These are phyloP conservation scores for Citrus sp. DNA, from an alignment of 345 rosid species.

Conservation along the genomic window DNA sequence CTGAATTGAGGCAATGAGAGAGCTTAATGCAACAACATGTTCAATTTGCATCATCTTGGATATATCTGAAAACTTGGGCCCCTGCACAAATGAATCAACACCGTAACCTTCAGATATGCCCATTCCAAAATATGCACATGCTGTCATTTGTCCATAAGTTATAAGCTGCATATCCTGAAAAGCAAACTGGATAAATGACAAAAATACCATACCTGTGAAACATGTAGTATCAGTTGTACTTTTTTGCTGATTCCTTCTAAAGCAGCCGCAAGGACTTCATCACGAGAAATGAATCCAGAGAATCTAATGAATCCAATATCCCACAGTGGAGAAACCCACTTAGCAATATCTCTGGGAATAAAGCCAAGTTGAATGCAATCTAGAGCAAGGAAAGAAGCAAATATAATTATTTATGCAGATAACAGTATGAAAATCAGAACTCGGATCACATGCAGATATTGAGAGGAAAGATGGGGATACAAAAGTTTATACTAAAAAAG, in stretches of 20 bases:
- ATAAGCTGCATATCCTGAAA: conserved; percentile 10
- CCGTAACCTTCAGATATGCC: conserved; percentile 12
- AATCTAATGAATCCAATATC: conserved; percentile 67
- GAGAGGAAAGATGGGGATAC: not conserved
- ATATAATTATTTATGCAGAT: conserved; percentile 1
- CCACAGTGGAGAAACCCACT: conserved; percentile 96
- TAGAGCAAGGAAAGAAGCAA: conserved; percentile 26
- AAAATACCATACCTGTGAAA: conserved; percentile 57
- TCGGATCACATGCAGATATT: not conserved
- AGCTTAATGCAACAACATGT: conserved; percentile 51
- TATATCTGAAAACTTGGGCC: conserved; percentile 49
- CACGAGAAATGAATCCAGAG: conserved; percentile 63
- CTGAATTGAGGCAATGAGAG: conserved; percentile 68
- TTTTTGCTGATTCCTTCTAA: conserved; percentile 57
- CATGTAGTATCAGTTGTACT: conserved; percentile 66
- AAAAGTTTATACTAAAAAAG: not conserved
- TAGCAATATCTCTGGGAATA: conserved; percentile 70
- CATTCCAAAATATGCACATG: conserved; percentile 9
- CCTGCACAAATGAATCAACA: conserved; percentile 50
- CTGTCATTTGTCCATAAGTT: not conserved
- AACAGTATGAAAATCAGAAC: not conserved
- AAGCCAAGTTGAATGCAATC: conserved; percentile 81
- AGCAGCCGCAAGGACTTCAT: conserved; percentile 79
- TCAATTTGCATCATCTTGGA: conserved; percentile 45
- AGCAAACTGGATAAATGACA: conserved; percentile 15